A percentile compares a stretch with the other conserved stretches of the same genome.
These are phyloP conservation scores for Flaveria brownii DNA, from an alignment of 129 eudicot species.

Conservation along the genomic window DNA sequence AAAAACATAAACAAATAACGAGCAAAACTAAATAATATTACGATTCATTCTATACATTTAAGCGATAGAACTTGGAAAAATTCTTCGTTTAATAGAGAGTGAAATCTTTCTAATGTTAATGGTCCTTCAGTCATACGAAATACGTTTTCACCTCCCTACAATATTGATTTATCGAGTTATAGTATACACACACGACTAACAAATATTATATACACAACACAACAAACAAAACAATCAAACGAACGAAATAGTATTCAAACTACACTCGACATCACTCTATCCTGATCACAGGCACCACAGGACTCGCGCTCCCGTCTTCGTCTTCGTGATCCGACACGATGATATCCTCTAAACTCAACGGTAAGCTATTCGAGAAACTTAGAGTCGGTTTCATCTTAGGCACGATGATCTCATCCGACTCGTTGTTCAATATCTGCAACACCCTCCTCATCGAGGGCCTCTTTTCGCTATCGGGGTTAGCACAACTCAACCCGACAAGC, in stretches of 20 bases:
- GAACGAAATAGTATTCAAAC: constrained; percentile 4
- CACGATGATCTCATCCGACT: constrained; percentile 56
- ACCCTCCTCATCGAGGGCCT: constrained; percentile 95
- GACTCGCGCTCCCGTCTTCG: constrained; percentile 15
- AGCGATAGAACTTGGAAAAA: too few relatives aligned
- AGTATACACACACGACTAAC: neutral
- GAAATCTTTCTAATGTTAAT: too few relatives aligned
- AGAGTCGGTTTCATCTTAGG: constrained; percentile 73
- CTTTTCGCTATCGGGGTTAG: constrained; percentile 69
- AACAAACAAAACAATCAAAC: constrained; percentile 16
- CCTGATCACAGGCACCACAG: constrained; percentile 32
- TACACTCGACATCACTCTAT: constrained; percentile 22
- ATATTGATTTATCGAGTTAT: neutral
- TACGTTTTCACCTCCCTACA: neutral
- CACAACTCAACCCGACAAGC: constrained; percentile 78
- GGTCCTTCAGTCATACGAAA: neutral
- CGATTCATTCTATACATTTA: too few relatives aligned
- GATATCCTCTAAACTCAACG: constrained; percentile 65
- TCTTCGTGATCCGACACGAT: constrained; percentile 59
- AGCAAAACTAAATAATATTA: too few relatives aligned
- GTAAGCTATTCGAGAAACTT: constrained; percentile 63
- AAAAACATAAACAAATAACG: too few relatives aligned
- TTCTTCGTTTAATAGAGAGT: too few relatives aligned
- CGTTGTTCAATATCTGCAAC: constrained; percentile 72
- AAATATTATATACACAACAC: constrained; percentile 36